These are phyloP conservation scores for Plasmodium coatneyi DNA, from an alignment of 169 alveolate genomes.

Conservation along the genomic window DNA sequence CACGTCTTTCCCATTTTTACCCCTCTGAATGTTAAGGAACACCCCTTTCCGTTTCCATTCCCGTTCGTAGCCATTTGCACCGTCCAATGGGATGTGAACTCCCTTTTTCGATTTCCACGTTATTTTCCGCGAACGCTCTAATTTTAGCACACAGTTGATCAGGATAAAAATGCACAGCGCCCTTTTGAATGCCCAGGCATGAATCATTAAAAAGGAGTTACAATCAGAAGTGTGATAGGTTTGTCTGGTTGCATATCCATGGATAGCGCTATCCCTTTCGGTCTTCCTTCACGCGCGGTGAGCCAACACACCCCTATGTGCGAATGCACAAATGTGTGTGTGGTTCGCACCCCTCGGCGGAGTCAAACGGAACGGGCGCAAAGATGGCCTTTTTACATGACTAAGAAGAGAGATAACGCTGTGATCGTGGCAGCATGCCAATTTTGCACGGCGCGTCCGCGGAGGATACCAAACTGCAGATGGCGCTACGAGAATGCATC, in stretches of 20 bases:
- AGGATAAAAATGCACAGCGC: constrained; percentile 2
- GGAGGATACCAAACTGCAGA: background rate
- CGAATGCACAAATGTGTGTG: background rate
- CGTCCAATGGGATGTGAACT: background rate
- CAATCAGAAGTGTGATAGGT: background rate
- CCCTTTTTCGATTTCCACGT: background rate
- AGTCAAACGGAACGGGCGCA: background rate
- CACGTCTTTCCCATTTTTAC: background rate
- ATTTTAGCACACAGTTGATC: background rate
- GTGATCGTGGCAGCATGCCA: background rate
- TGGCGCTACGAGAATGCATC: background rate
- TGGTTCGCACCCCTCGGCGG: background rate
- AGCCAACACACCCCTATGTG: background rate
- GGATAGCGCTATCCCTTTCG: background rate
- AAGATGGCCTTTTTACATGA: background rate
- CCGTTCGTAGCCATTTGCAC: background rate
- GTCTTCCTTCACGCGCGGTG: background rate
- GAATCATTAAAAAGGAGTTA: background rate
- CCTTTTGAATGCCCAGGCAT: background rate
- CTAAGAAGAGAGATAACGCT: background rate
- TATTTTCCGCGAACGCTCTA: background rate
- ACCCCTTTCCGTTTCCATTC: background rate
- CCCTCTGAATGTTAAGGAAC: background rate
- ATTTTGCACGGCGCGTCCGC: background rate
- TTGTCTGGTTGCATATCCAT: background rate